Percentiles rank a stretch among this genome's conserved stretches.
These are phyloP conservation scores for Filobasidium wieringae DNA, from an alignment of 768 basidiomycete species.

Conservation along the genomic window DNA sequence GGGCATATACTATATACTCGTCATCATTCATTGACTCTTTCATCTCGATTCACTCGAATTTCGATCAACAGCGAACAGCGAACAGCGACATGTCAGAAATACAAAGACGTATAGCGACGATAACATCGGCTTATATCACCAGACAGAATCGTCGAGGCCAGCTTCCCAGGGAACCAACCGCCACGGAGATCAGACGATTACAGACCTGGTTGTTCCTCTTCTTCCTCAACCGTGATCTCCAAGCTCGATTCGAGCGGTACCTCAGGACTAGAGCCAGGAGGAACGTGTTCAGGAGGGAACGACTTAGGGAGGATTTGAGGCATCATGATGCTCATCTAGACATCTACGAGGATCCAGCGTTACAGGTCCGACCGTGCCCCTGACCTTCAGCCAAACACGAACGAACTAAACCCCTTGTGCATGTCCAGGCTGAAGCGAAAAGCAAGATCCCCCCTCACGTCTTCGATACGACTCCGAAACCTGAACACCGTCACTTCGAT, in stretches of 20 bases:
- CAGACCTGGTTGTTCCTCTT: not conserved
- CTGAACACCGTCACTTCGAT: not conserved
- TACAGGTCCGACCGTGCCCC: not conserved
- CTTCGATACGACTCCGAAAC: not conserved
- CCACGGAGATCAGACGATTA: not conserved
- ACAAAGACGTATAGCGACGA: no score
- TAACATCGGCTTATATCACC: no score
- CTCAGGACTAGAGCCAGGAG: not conserved
- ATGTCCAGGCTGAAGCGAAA: not conserved
- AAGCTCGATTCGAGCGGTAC: not conserved
- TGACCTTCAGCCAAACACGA: not conserved
- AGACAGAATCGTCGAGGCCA: not conserved
- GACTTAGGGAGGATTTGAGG: not conserved
- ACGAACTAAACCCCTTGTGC: not conserved
- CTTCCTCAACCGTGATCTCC: not conserved
- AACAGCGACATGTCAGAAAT: no score
- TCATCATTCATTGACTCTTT: no score
- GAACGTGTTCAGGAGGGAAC: not conserved
- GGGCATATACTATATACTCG: no score
- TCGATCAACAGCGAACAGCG: no score
- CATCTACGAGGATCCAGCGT: not conserved
- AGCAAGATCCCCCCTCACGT: not conserved
- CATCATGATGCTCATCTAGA: not conserved
- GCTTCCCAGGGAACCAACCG: not conserved
- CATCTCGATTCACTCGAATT: no score